Conservation (phyloP, 1,284 basidiomycete species). For the Coniferiporia sulphurascens region DNA sequence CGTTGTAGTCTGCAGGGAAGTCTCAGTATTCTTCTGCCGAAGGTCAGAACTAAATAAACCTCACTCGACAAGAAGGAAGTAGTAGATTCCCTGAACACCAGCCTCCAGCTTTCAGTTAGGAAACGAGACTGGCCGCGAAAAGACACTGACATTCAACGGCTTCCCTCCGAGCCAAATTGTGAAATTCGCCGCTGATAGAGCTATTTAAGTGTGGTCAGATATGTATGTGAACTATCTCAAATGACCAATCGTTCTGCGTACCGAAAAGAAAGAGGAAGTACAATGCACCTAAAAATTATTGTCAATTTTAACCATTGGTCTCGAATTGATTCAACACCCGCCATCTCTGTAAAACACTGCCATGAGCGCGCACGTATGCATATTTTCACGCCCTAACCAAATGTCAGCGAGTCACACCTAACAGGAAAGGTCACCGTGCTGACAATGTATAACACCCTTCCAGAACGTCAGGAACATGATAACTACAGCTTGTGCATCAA, state of each 20-base stretch:
- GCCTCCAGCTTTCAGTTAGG: no score
- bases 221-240: no score
- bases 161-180: no score
- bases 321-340: no score
- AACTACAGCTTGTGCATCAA: background rate
- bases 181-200: no score
- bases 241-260: no score
- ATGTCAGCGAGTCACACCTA: background rate
- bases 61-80: no score
- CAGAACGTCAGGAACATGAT: background rate
- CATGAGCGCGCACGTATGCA: background rate
- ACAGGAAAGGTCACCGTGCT: background rate
- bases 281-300: background rate
- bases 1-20: conserved; percentile 5
- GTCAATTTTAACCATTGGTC: no score
- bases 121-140: no score
- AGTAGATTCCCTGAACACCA: no score
- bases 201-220: no score
- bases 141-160: no score
- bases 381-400: background rate
- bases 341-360: conserved; percentile 1
- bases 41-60: background rate
- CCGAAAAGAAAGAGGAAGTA: background rate
- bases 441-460: background rate
- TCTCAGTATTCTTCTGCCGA: background rate